A percentile compares a stretch with the other conserved stretches of the same genome.
Evolutionary conservation across 177 flowering plant species (phyloP).

Genomic region (Vitis hybrid): DNA sequence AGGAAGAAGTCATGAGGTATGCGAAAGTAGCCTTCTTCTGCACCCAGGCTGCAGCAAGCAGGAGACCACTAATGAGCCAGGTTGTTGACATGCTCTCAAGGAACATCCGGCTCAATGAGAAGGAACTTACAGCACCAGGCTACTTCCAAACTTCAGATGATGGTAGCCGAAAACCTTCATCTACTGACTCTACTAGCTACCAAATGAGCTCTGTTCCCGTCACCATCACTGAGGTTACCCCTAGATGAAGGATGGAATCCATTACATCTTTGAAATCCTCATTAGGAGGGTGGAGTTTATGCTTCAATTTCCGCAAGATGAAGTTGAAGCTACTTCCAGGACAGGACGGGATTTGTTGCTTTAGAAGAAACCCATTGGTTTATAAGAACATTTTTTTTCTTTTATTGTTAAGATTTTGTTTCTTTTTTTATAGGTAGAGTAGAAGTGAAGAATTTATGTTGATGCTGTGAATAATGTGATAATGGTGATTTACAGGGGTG

Average conservation of each 20-base stretch:
- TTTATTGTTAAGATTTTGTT: not conserved
- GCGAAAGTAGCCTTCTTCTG: conserved; percentile 89
- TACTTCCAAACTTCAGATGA: conserved; percentile 41
- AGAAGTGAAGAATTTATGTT: no score
- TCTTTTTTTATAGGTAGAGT: no score
- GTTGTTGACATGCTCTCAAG: conserved; percentile 77
- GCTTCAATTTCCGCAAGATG: not conserved
- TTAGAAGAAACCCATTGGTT: no score
- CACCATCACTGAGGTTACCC: conserved; percentile 53
- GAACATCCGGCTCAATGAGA: conserved; percentile 62
- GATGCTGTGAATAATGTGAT: no score
- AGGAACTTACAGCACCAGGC: conserved; percentile 74
- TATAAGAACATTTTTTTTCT: not conserved
- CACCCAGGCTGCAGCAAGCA: conserved; percentile 66
- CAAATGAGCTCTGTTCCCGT: conserved; percentile 47
- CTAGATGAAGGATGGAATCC: conserved; percentile 50
- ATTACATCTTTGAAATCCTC: not conserved
- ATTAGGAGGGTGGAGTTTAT: not conserved
- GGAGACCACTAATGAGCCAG: conserved; percentile 81
- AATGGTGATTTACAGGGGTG: no score
- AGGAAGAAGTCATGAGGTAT: conserved; percentile 61
- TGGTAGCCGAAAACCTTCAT: conserved; percentile 8
- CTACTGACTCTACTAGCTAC: conserved; percentile 27
- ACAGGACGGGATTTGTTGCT: not conserved
- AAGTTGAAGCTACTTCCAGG: not conserved